Base-by-base conservation (phyloP, 352 stramenopile genomes). In the Phytophthora pini region DNA sequence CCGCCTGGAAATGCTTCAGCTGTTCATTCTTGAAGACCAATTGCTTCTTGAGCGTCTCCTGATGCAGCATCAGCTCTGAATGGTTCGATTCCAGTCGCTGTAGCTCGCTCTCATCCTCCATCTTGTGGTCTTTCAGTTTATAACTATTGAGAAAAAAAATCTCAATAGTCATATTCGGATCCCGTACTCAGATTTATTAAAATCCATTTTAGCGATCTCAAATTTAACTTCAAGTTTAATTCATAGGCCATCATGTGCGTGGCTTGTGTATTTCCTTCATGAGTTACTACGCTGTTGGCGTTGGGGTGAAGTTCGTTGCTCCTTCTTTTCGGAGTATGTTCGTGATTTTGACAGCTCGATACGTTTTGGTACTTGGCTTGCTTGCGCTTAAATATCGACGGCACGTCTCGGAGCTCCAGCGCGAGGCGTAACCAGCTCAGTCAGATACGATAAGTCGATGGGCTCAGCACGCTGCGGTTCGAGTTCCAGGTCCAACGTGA, bases 1-100 rank as follows among this genome's bases (percentile, higher is more conserved):
- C 79, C 3, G 48, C 40, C 51, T 76, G 65, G 36, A 87, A 74
- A 43, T 77, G 65, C 54, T 79, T 74, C 15, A 87, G 68, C 56
- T 87, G 74, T 27, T 75, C 62, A 9, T 54, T 71, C 57, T 74
- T 83, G 68, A 71, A 58, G 31, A 56, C 36, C 26, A 91, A 66
- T 53, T 89, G 74, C 41, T 65, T 60, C 50, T 76, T 58, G 26
- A 91, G 76, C 47, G 78, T 87, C 40, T 77, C 60, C 32, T 88
- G 68, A 48, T 91, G 82, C 56, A 86, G 64, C 46, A 79, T 51
- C 20, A 91, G 76, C 70, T 91, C 78, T 63, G 61, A 61, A 61
- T 89, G 74, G 58, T 89, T 89, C 32, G 76, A 71, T 65, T 82
- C 72, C 5, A 91, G 72, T 17, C 80, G 76, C 56, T 77, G 57